These are phyloP conservation scores for Aspergillus sp. DNA, from an alignment of 2,329 filamentous ascomycete species.

Conservation along the genomic window DNA sequence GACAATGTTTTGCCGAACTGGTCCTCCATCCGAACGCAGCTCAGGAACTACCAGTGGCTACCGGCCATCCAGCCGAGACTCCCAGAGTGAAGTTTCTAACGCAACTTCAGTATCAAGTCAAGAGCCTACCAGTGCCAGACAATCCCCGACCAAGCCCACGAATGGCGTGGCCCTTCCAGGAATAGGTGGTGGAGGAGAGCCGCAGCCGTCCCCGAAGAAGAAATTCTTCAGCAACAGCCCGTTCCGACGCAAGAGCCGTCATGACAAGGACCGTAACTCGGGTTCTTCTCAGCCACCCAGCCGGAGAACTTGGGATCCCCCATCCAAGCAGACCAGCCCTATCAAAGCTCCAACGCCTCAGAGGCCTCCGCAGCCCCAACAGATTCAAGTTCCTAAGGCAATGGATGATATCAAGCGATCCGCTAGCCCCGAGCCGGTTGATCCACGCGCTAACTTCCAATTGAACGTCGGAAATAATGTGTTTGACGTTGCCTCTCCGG, in stretches of 20 bases:
- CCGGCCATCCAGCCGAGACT: slow-evolving; percentile 80
- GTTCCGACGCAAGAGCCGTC: slow-evolving; percentile 87
- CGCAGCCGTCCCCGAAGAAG: slow-evolving; percentile 61
- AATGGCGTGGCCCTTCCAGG: slow-evolving; percentile 43
- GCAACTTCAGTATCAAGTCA: slow-evolving; percentile 85
- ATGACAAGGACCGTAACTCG: slow-evolving; percentile 60
- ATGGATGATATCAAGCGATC: slow-evolving; percentile 25
- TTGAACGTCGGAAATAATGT: slow-evolving; percentile 95
- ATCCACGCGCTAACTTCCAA: slow-evolving; percentile 88
- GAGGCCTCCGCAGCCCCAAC: slow-evolving; percentile 13
- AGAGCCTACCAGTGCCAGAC: slow-evolving; percentile 71
- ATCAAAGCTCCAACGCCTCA: slow-evolving; percentile 38
- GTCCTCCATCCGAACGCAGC: slow-evolving; percentile 67
- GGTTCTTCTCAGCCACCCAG: slow-evolving; percentile 38
- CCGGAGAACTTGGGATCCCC: slow-evolving; percentile 56
- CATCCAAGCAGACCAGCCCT: slow-evolving; percentile 44
- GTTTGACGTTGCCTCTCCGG: slow-evolving; percentile 83
- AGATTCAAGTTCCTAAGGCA: slow-evolving; percentile 6
- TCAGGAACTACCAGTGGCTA: slow-evolving; percentile 63
- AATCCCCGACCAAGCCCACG: slow-evolving; percentile 68
- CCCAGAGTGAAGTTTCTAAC: slow-evolving; percentile 86
- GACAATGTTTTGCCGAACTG: slow-evolving; percentile 91
- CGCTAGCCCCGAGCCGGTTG: slow-evolving; percentile 78
- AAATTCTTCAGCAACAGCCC: slow-evolving; percentile 91
- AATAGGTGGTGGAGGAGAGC: slow-evolving; percentile 58